Evolutionary conservation across 2,329 filamentous ascomycete genomes (phyloP).

Genomic region (Arthrobotrys megalospora): DNA sequence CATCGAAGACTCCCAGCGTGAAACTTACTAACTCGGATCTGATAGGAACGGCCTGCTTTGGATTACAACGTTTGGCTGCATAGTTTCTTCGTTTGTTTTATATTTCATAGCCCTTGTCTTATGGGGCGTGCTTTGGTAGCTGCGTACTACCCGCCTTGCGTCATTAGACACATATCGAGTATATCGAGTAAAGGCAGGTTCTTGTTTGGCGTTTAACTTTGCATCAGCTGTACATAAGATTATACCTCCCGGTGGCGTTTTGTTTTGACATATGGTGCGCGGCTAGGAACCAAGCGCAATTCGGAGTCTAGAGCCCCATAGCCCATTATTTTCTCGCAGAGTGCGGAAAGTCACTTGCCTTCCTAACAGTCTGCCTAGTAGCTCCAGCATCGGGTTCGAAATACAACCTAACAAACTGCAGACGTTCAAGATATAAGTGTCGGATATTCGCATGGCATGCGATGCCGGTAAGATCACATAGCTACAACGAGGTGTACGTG

Average conservation of each 20-base stretch:
- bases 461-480: too few species aligned
- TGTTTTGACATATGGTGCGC: conserved; percentile 17
- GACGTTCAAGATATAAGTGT: too few species aligned
- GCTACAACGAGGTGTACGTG: background rate
- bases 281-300: conserved; percentile 28
- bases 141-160: background rate
- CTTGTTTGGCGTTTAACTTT: conserved; percentile 31
- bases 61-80: conserved; percentile 43
- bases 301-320: background rate
- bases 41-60: conserved; percentile 46
- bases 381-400: too few species aligned
- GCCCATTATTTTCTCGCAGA: too few species aligned
- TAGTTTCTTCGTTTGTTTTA: conserved; percentile 45
- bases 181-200: background rate
- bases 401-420: too few species aligned
- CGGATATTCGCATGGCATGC: too few species aligned
- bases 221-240: conserved; percentile 25
- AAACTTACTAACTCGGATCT: conserved; percentile 10
- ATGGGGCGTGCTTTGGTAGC: conserved; percentile 58
- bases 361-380: too few species aligned
- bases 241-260: conserved; percentile 31
- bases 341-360: too few species aligned
- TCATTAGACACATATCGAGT: background rate
- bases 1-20: background rate
- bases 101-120: conserved; percentile 56